These are phyloP conservation scores for Teratosphaeria nubilosa DNA, from an alignment of 2,329 filamentous ascomycete species.

Conservation along the genomic window DNA sequence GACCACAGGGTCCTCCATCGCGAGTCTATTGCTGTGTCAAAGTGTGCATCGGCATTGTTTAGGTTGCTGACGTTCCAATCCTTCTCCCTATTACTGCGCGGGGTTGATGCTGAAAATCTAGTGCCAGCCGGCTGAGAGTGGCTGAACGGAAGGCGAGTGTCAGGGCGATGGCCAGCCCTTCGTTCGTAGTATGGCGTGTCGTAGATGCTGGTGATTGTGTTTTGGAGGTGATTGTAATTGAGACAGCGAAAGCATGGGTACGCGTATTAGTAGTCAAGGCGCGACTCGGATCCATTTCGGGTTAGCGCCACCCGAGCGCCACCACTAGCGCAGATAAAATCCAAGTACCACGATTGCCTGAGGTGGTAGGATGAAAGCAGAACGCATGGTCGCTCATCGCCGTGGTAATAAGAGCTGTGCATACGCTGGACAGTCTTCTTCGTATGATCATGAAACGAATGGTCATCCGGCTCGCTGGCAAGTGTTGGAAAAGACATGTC, in stretches of 20 bases:
- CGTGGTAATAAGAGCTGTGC: too few relatives aligned
- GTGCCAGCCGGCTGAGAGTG: background rate
- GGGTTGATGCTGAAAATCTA: background rate
- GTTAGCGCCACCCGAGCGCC: background rate
- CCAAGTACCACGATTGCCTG: too few relatives aligned
- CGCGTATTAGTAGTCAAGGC: background rate
- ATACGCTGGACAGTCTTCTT: too few relatives aligned
- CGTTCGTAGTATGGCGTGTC: background rate
- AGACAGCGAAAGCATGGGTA: background rate
- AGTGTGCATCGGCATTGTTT: background rate
- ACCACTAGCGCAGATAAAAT: background rate
- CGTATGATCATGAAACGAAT: too few relatives aligned
- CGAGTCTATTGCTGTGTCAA: background rate
- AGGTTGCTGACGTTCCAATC: background rate
- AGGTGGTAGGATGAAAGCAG: too few relatives aligned
- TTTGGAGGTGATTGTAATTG: background rate
- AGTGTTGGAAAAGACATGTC: background rate
- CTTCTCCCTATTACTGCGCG: background rate
- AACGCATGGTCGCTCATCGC: too few relatives aligned
- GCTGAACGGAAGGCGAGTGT: background rate
- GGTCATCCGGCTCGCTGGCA: too few relatives aligned
- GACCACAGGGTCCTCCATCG: slow-evolving; percentile 30
- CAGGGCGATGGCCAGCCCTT: background rate
- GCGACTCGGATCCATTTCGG: background rate
- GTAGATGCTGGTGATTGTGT: background rate